Conservation (phyloP, 192 early-diverging fungal species). For the Coemansia sp. region DNA sequence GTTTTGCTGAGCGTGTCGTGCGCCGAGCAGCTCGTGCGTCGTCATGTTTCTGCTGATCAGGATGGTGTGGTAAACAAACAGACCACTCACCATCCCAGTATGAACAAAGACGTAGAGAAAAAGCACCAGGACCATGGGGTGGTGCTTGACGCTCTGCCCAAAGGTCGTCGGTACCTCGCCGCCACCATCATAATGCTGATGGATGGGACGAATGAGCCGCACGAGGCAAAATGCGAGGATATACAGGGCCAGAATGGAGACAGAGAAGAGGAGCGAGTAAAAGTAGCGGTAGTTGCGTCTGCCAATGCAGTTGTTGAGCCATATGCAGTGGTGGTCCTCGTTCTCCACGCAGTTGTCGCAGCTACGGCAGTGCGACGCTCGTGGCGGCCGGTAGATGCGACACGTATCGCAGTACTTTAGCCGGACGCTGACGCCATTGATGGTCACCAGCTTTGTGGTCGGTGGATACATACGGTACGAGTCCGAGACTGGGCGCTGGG, state of each 20-base stretch:
- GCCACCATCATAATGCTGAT: slow-evolving; percentile 11
- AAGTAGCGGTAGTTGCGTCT: slow-evolving; percentile 79
- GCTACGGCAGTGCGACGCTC: slow-evolving; percentile 80
- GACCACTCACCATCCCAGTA: slow-evolving; percentile 58
- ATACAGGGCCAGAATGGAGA: slow-evolving; percentile 62
- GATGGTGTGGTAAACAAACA: slow-evolving; percentile 75
- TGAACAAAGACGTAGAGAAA: slow-evolving; percentile 63
- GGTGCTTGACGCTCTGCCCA: slow-evolving; percentile 32
- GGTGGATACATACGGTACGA: slow-evolving; percentile 33
- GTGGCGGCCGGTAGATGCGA: slow-evolving; percentile 80
- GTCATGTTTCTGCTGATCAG: slow-evolving; percentile 73
- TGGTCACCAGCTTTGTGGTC: slow-evolving; percentile 55
- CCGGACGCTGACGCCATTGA: slow-evolving; percentile 61
- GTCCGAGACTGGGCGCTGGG: slow-evolving; percentile 12
- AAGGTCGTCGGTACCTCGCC: slow-evolving; percentile 33
- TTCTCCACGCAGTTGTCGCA: slow-evolving; percentile 92
- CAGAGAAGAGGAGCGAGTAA: slow-evolving; percentile 67
- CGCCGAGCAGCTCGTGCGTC: slow-evolving; percentile 79
- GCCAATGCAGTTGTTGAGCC: slow-evolving; percentile 93
- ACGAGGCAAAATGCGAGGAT: slow-evolving; percentile 61
- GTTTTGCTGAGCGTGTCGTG: slow-evolving; percentile 14
- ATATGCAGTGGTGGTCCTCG: slow-evolving; percentile 90
- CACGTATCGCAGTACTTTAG: slow-evolving; percentile 93
- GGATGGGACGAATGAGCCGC: slow-evolving; percentile 53
- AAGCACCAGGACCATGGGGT: slow-evolving; percentile 59